phyloP scores from a whole-genome alignment of 2,329 filamentous ascomycete species.

The Didymella sp. region DNA sequence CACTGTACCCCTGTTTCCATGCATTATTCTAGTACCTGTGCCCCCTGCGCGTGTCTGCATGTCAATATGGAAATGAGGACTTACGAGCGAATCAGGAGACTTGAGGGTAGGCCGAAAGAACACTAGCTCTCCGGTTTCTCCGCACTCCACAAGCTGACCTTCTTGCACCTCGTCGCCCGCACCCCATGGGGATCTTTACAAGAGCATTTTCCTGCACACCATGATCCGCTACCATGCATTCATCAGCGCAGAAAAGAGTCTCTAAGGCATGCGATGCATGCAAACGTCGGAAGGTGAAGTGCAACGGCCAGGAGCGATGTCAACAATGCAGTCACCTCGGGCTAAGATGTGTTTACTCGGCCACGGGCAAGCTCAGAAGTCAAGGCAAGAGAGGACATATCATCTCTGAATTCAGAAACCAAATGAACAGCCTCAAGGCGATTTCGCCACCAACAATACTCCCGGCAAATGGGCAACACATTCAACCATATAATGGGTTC shows the following conservation, averaged over 20 bases:
- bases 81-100: constrained; percentile 7
- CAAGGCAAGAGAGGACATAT: constrained; percentile 51
- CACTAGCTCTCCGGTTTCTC: constrained; percentile 20
- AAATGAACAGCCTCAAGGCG: constrained; percentile 29
- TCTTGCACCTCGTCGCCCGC: constrained; percentile 18
- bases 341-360: constrained; percentile 56
- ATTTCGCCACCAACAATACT: constrained; percentile 37
- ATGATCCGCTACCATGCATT: constrained; percentile 38
- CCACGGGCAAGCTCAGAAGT: constrained; percentile 48
- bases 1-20: constrained; percentile 13
- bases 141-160: constrained; percentile 20
- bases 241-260: constrained; percentile 40
- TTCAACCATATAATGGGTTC: constrained; percentile 19
- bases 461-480: constrained; percentile 27
- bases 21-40: constrained; percentile 21
- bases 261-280: constrained; percentile 57
- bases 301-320: constrained; percentile 56
- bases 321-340: constrained; percentile 51
- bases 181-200: constrained; percentile 14
- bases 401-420: constrained; percentile 52
- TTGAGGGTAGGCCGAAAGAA: constrained; percentile 4
- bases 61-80: constrained; percentile 10
- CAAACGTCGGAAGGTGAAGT: constrained; percentile 56
- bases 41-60: constrained; percentile 11
- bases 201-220: constrained; percentile 21